Evolutionary conservation across 768 basidiomycete genomes (phyloP).

Genomic region (Xerocomellus intermedius): DNA sequence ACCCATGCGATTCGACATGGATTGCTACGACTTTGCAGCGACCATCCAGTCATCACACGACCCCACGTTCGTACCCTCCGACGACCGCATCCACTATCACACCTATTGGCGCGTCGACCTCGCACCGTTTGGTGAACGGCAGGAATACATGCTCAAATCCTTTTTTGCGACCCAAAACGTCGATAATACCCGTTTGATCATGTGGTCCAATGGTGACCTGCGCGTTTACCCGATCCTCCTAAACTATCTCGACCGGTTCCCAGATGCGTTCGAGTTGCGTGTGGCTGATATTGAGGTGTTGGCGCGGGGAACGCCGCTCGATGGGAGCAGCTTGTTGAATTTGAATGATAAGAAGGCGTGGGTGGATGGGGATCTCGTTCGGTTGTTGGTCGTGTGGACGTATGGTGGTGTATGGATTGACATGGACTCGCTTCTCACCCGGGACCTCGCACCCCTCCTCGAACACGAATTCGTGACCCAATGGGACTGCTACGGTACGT

Average conservation of each 20-base stretch:
- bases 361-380: conserved; percentile 93
- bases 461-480: conserved; percentile 98
- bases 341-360: conserved; percentile 79
- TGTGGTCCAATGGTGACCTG: conserved; percentile 92
- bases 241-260: conserved; percentile 59
- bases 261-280: conserved; percentile 67
- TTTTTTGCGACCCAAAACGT: conserved; percentile 91
- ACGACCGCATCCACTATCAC: conserved; percentile 69
- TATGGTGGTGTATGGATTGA: conserved; percentile 96
- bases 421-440: conserved; percentile 92
- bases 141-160: conserved; percentile 89
- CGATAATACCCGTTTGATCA: conserved; percentile 57
- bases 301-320: conserved; percentile 74
- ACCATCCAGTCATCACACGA: conserved; percentile 51
- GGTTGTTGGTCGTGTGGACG: conserved; percentile 84
- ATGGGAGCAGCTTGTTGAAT: conserved; percentile 59
- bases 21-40: conserved; percentile 91
- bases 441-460: conserved; percentile 80
- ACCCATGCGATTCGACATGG: conserved; percentile 72
- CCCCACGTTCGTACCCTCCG: conserved; percentile 19
- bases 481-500: conserved; percentile 96
- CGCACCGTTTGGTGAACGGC: conserved; percentile 72
- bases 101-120: conserved; percentile 95
- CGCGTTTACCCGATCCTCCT: conserved; percentile 53
- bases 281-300: conserved; percentile 65